Conservation (phyloP, 768 basidiomycete species). For the Suillus placidus region DNA sequence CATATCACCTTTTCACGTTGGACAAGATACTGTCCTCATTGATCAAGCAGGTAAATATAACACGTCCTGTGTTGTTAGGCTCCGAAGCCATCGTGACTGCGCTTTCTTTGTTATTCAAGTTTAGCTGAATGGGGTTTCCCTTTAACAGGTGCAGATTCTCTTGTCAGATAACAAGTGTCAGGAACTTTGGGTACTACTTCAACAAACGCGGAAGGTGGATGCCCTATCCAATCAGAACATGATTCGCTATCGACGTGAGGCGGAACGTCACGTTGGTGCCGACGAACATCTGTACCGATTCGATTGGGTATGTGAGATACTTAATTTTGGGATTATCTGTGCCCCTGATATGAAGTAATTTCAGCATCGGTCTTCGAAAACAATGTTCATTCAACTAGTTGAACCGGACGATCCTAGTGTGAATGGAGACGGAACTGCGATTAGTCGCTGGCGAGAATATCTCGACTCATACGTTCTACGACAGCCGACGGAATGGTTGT, state of each 20-base stretch:
- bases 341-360: conserved; percentile 10
- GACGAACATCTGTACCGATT: conserved; percentile 80
- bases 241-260: conserved; percentile 78
- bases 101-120: not conserved
- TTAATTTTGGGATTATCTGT: conserved; percentile 16
- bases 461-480: conserved; percentile 71
- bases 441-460: conserved; percentile 73
- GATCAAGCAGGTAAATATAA: conserved; percentile 79
- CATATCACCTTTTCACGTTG: conserved; percentile 89
- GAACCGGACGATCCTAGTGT: conserved; percentile 67
- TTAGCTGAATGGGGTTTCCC: conserved; percentile 3
- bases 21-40: conserved; percentile 90
- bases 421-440: conserved; percentile 49
- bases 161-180: conserved; percentile 83
- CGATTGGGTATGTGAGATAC: conserved; percentile 66
- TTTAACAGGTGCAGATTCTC: conserved; percentile 78
- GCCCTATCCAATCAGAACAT: conserved; percentile 62
- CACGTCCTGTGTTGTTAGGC: not conserved
- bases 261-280: conserved; percentile 71
- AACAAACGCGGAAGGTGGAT: conserved; percentile 59
- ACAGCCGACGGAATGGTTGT: conserved; percentile 73
- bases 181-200: conserved; percentile 79
- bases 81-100: not conserved
- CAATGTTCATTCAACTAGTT: conserved; percentile 63
- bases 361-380: conserved; percentile 58